Evolutionary conservation across 2,329 filamentous ascomycete genomes (phyloP), one percentile per base, ranked within the genome.

Genomic region (Colletotrichum sp.): DNA sequence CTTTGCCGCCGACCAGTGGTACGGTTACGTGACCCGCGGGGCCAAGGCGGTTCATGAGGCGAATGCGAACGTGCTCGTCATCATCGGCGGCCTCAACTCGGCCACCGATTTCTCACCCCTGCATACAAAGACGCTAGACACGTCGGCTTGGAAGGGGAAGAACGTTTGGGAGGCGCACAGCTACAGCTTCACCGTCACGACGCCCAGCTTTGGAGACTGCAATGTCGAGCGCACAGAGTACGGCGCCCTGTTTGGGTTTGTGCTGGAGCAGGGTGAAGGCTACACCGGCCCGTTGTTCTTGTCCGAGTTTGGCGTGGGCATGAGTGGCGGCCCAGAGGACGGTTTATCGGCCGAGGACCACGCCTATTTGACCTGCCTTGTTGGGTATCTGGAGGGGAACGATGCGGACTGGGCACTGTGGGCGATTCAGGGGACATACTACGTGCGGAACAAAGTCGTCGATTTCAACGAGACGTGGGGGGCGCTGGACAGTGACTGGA

Each of bases 131-230:
- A 81, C 79, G 62, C 84, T 91, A 71, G 87, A 90, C 81, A 87
- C 85, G 62, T 81, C 81, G 5, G 84, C 80, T 13, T 90, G 88
- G 87, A 72, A 78, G 8, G 85, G 84, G 55, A 92, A 92, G 82
- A 86, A 90, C 78, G 89, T 92, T 15, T 92, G 90, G 90, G 91
- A 92, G 82, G 87, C 90, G 80, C 91, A 92, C 83, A 86, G 88
- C 34, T 92, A 92, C 85, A 85, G 84, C 75, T 92, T 89, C 82
- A 90, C 89, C 30, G 85, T 89, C 15, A 89, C 86, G 5, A 89
- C 86, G 77, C 84, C 85, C 24, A 81, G 86, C 75, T 77, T 82
- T 32, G 82, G 86, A 34, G 84, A 83, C 79, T 92, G 90, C 82
- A 82, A 80, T 49, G 49, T 86, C 21, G 84, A 86, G 62, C 84